A percentile compares a stretch with the other conserved stretches of the same genome.
These are phyloP conservation scores for Sanghuangporus weigelae DNA, from an alignment of 1,284 basidiomycete genomes.

Conservation along the genomic window DNA sequence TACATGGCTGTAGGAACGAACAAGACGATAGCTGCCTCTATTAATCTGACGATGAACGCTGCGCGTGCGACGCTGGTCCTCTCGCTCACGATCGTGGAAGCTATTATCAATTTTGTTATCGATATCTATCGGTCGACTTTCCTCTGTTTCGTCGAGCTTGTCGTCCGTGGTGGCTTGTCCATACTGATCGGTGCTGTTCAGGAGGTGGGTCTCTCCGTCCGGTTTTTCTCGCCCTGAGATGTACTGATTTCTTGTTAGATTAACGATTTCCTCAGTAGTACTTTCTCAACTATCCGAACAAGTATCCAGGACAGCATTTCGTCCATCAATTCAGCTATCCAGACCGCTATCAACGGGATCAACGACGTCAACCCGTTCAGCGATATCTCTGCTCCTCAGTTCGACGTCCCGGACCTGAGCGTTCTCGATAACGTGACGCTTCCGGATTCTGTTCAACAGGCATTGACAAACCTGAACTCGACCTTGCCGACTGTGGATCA, in stretches of 20 bases:
- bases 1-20: slow-evolving; percentile 85
- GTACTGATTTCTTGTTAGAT: slow-evolving; percentile 42
- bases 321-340: slow-evolving; percentile 65
- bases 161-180: slow-evolving; percentile 76
- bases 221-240: too few species aligned
- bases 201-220: slow-evolving; percentile 48
- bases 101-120: slow-evolving; percentile 86
- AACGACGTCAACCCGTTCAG: slow-evolving; percentile 71
- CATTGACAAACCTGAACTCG: slow-evolving; percentile 70
- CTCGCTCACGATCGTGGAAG: slow-evolving; percentile 77
- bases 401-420: slow-evolving; percentile 68
- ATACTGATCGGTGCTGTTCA: slow-evolving; percentile 79
- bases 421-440: slow-evolving; percentile 76
- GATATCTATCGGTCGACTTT: slow-evolving; percentile 89
- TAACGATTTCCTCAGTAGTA: slow-evolving; percentile 57
- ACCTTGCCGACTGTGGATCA: slow-evolving; percentile 79
- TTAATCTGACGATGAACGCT: slow-evolving; percentile 75
- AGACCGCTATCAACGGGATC: slow-evolving; percentile 56
- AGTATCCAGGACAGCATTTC: slow-evolving; percentile 70
- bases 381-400: slow-evolving; percentile 61
- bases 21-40: slow-evolving; percentile 66
- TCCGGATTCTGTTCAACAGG: slow-evolving; percentile 73
- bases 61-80: slow-evolving; percentile 71
- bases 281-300: slow-evolving; percentile 54
- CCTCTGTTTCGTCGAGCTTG: slow-evolving; percentile 88